Evolutionary conservation across 331 rosid species (phyloP).

Genomic region (Phaseolus coccineus): DNA sequence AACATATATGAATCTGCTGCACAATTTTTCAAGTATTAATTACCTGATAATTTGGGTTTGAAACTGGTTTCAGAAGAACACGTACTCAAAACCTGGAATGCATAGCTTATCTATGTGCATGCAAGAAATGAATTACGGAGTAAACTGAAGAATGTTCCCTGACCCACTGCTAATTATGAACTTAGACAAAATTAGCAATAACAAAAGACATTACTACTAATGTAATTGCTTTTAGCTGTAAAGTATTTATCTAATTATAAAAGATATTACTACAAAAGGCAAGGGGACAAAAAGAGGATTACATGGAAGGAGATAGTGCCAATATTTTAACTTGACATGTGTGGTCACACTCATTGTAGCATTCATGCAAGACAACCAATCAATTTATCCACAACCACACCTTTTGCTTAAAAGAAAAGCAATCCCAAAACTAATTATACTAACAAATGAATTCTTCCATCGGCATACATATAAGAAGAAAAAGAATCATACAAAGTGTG

Average conservation of each 20-base stretch:
- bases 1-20: not conserved
- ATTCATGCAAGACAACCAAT: constrained; percentile 68
- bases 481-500: not conserved
- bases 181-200: constrained; percentile 6
- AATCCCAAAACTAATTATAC: constrained; percentile 34
- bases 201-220: constrained; percentile 32
- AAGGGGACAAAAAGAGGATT: constrained; percentile 65
- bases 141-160: constrained; percentile 25
- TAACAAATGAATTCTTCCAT: constrained; percentile 42
- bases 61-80: not conserved
- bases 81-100: not conserved
- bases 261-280: constrained; percentile 41
- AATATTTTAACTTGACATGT: constrained; percentile 56
- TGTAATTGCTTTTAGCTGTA: constrained; percentile 46
- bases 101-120: not conserved
- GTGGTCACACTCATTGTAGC: constrained; percentile 62
- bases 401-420: constrained; percentile 36
- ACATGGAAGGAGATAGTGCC: constrained; percentile 53
- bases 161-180: constrained; percentile 31
- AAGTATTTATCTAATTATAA: not conserved
- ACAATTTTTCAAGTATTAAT: not conserved
- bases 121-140: constrained; percentile 36
- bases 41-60: not conserved
- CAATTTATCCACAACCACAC: constrained; percentile 55
- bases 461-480: not conserved